phyloP scores from a whole-genome alignment of 2,329 filamentous ascomycete genomes.

The Colletotrichum cordylinicola region DNA sequence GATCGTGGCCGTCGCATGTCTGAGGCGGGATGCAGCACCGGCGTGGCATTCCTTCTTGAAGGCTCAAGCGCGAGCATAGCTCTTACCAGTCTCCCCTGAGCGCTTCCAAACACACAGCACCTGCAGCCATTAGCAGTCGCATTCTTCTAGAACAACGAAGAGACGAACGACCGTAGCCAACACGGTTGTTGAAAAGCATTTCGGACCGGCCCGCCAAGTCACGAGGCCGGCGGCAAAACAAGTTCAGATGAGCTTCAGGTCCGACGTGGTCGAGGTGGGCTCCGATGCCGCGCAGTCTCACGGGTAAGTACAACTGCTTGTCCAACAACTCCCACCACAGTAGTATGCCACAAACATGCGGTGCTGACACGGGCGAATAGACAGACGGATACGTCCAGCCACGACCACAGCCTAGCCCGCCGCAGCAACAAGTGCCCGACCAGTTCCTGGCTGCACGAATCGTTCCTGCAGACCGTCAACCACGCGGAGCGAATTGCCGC shows the following conservation, averaged over 20 bases:
- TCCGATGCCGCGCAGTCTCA: neutral
- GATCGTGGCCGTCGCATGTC: neutral
- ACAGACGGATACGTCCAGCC: slow-evolving; percentile 24
- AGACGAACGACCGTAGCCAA: neutral
- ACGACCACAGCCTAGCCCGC: slow-evolving; percentile 24
- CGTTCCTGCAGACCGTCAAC: slow-evolving; percentile 20
- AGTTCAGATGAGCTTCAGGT: slow-evolving; percentile 16
- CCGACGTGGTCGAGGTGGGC: slow-evolving; percentile 14
- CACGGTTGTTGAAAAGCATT: neutral
- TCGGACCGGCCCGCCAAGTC: neutral
- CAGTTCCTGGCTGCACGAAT: slow-evolving; percentile 8
- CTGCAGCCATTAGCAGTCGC: neutral
- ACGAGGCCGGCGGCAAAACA: neutral
- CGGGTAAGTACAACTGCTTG: neutral
- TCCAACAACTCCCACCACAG: neutral
- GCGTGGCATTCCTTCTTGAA: neutral
- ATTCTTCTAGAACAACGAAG: neutral
- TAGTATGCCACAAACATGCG: neutral
- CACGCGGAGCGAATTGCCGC: slow-evolving; percentile 35
- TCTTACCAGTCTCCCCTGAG: neutral
- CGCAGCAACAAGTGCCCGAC: neutral
- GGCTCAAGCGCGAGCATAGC: neutral
- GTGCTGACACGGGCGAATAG: neutral
- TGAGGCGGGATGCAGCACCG: neutral
- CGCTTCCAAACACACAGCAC: neutral